Percentiles rank a stretch among this genome's conserved stretches.
Conservation (phyloP, 148 eudicot genomes). For the Rheum nobile region DNA sequence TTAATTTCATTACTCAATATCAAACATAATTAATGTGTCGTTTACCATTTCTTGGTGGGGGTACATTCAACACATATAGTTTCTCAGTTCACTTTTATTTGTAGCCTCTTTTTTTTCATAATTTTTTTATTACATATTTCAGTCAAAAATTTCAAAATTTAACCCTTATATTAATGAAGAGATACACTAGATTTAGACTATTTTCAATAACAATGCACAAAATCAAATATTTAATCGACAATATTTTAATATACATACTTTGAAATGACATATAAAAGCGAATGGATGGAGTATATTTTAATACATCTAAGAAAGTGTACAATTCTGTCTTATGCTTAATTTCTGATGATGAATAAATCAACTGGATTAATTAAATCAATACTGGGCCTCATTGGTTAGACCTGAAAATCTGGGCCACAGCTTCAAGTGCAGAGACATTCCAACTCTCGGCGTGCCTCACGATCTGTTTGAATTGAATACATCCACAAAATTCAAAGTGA, state of each 20-base stretch:
- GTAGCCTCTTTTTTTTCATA: no score
- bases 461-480: conserved; percentile 46
- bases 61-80: no score
- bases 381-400: conserved; percentile 20
- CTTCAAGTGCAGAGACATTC: conserved; percentile 82
- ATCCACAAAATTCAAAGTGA: neutral
- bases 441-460: conserved; percentile 77
- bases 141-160: no score
- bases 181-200: no score
- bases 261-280: no score
- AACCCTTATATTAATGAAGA: no score
- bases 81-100: no score
- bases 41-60: neutral
- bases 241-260: no score
- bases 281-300: no score
- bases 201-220: no score
- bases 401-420: conserved; percentile 80
- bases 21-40: neutral
- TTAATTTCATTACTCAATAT: neutral
- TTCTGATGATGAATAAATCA: neutral
- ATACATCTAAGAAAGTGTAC: neutral
- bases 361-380: neutral
- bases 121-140: no score
- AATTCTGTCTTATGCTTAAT: neutral
- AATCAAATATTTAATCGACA: no score